Evolutionary conservation across 2,329 filamentous ascomycete genomes (phyloP).

Genomic region (Keithomyces neogunnii): DNA sequence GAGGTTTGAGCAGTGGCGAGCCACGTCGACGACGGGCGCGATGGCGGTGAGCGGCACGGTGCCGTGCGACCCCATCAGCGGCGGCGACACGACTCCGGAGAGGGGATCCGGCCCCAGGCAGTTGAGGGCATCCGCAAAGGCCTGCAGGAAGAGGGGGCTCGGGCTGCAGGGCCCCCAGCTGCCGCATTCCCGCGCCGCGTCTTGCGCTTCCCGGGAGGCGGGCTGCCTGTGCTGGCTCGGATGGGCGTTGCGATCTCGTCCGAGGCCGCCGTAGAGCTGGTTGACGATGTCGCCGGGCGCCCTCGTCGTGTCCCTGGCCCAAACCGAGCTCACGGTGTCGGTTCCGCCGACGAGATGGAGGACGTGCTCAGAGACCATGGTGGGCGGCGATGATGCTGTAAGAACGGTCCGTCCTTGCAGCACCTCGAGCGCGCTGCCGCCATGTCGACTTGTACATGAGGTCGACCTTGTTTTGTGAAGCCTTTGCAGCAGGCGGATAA

Average conservation of each 20-base stretch:
- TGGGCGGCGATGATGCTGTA: not conserved
- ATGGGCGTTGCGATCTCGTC: slow-evolving; percentile 9
- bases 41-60: slow-evolving; percentile 62
- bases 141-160: slow-evolving; percentile 58
- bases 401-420: not conserved
- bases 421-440: not conserved
- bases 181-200: slow-evolving; percentile 51
- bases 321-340: slow-evolving; percentile 47
- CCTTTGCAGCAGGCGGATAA: not conserved
- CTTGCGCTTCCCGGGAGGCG: slow-evolving; percentile 28
- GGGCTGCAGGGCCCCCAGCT: slow-evolving; percentile 57
- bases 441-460: not conserved
- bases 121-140: slow-evolving; percentile 57
- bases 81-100: slow-evolving; percentile 42
- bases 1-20: slow-evolving; percentile 66
- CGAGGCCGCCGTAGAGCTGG: slow-evolving; percentile 37
- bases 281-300: slow-evolving; percentile 46
- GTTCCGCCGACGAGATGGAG: slow-evolving; percentile 41
- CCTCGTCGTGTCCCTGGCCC: slow-evolving; percentile 45
- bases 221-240: slow-evolving; percentile 15
- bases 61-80: slow-evolving; percentile 46
- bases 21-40: slow-evolving; percentile 48
- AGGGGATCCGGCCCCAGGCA: slow-evolving; percentile 43
- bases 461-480: not conserved
- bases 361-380: slow-evolving; percentile 27